Base-by-base conservation (phyloP, 495 filamentous ascomycete genomes). In the Schizothecium vesticola region DNA sequence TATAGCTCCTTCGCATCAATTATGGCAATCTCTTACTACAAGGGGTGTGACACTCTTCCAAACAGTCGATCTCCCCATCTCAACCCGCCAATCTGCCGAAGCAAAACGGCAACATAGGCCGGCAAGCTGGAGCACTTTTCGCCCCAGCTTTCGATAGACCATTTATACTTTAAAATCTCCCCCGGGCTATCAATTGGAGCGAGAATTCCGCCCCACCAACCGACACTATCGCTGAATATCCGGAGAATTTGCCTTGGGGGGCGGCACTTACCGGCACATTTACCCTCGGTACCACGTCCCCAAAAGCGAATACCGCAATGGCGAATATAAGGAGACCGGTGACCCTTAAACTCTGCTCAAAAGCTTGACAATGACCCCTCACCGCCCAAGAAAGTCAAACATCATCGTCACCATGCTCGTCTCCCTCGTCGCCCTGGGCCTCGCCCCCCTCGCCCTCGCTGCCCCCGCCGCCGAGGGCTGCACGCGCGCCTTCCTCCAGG, bases 401-500 rank as follows among this genome's bases (percentile, higher is more conserved):
- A 51, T 19, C 43, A 51, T 51, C 16, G 6, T n/a, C 16, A 51
- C 6, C 6, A 51, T 51, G 43, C 16, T 51, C 43, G 7, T n/a
- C 19, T 3, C 43, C 19, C 43, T 51, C 19, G 1, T 51, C 43
- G 43, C 43, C 19, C 43, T 51, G 43, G 43, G 43, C 43, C 43
- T 51, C 43, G 19, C 43, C 1, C 43, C 43, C 16, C 43, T 51
- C 43, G 43, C 43, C 19, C 19, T 51, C 43, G 43, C 43, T 8
- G 60, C 60, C 12, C 60, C 62, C 3, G 16, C 60, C 16, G 58
- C 59, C 28, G 62, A 56, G 59, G 59, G 58, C 25, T 73, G 71
- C 56, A 70, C 70, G 10, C 71, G 69, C 2, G 71, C 68, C 33
- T 73, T 73, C 36, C 66, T 73, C 65, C 63, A 73, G 19, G 33